Evolutionary conservation across 2,329 filamentous ascomycete species (phyloP).

Genomic region (Microcyclosporella mali): DNA sequence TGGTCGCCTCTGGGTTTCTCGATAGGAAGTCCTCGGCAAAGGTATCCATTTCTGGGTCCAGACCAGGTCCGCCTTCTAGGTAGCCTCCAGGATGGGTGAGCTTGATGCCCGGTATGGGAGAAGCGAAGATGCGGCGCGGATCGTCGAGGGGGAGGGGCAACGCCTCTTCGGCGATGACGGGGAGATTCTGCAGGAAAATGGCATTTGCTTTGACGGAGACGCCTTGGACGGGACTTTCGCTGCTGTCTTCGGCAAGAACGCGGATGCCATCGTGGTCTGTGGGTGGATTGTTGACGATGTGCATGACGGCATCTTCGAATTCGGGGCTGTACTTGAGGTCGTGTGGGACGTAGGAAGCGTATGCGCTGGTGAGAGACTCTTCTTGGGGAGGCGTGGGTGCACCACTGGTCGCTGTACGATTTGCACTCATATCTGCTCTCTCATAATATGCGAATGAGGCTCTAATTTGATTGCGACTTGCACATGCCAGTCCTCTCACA

Average conservation of each 20-base stretch:
- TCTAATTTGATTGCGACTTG: no score
- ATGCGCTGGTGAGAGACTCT: conserved; percentile 14
- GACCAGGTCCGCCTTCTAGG: conserved; percentile 43
- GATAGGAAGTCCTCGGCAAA: conserved; percentile 38
- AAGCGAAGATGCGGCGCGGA: conserved; percentile 37
- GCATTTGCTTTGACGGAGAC: conserved; percentile 25
- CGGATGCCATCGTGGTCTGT: conserved; percentile 22
- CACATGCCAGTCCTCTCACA: no score
- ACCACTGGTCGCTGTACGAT: neutral
- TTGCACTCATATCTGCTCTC: conserved; percentile 3
- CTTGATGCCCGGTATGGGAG: conserved; percentile 38
- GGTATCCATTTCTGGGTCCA: conserved; percentile 32
- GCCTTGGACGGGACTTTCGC: conserved; percentile 23
- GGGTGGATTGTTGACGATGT: conserved; percentile 32
- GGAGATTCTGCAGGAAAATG: conserved; percentile 22
- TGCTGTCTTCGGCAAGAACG: conserved; percentile 23
- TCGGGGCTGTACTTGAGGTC: conserved; percentile 39
- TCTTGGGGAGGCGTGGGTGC: conserved; percentile 22
- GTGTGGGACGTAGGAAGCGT: conserved; percentile 39
- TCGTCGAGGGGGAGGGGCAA: conserved; percentile 41
- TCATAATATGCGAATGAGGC: no score
- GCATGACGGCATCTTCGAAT: conserved; percentile 42
- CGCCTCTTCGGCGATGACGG: conserved; percentile 26
- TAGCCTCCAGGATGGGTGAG: conserved; percentile 44
- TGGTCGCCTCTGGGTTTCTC: conserved; percentile 31